Percentiles rank a stretch among this genome's conserved stretches.
phyloP scores from a whole-genome alignment of 2,329 filamentous ascomycete genomes.

The Phaeomoniella chlamydospora region DNA sequence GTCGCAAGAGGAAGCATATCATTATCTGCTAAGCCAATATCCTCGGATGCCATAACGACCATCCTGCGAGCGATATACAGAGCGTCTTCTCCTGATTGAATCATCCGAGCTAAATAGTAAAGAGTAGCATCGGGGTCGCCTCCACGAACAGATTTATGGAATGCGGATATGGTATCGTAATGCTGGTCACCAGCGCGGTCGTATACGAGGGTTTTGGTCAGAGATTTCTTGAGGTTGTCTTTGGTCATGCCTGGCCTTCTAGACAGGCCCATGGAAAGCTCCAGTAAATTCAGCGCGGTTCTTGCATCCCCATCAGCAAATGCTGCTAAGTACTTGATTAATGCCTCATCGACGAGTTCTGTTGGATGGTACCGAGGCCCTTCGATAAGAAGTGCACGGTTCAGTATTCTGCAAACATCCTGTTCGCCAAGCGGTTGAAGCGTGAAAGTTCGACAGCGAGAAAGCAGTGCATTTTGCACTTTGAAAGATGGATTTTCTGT shows the following conservation, averaged over 20 bases:
- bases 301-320: constrained; percentile 89
- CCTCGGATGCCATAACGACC: constrained; percentile 88
- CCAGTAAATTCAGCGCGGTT: constrained; percentile 81
- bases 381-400: constrained; percentile 57
- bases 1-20: constrained; percentile 71
- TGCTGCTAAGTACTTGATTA: constrained; percentile 66
- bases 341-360: constrained; percentile 55
- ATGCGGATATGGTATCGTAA: constrained; percentile 93
- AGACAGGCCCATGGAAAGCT: constrained; percentile 70
- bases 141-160: constrained; percentile 90
- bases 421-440: constrained; percentile 59
- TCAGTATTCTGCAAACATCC: constrained; percentile 59
- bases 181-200: constrained; percentile 92
- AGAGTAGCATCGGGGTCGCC: constrained; percentile 74
- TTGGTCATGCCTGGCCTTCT: constrained; percentile 51
- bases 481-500: constrained; percentile 97
- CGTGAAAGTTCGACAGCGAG: constrained; percentile 81
- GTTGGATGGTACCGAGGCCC: constrained; percentile 32
- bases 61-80: constrained; percentile 84
- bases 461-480: constrained; percentile 73
- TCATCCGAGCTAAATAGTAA: constrained; percentile 92
- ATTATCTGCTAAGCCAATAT: constrained; percentile 82
- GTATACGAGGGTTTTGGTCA: constrained; percentile 90
- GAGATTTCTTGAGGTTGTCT: constrained; percentile 60
- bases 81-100: constrained; percentile 86